Conservation (phyloP, 1,139 yeast species). For the Protomyces lactucae-debilis region DNA sequence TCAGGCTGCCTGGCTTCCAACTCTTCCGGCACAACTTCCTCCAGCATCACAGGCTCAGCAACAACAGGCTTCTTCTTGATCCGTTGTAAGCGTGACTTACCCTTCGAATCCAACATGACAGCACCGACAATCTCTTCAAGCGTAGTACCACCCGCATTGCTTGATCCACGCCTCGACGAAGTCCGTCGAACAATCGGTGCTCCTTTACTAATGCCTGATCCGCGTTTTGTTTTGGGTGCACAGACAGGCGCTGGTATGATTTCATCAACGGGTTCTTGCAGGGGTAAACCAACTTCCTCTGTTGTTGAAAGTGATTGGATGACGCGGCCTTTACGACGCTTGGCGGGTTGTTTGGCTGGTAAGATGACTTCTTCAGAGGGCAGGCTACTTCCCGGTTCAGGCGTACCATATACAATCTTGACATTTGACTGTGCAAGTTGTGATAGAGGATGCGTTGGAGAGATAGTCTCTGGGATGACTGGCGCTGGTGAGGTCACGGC, state of each 20-base stretch:
- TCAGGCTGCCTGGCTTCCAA: not conserved
- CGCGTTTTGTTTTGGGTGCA: not conserved
- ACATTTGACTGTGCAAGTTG: too few relatives aligned
- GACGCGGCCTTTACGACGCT: not conserved
- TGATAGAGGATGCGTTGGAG: too few relatives aligned
- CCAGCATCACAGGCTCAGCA: not conserved
- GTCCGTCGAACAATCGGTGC: not conserved
- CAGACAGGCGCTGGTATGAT: not conserved
- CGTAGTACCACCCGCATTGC: not conserved
- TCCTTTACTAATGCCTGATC: not conserved
- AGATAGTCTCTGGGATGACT: too few relatives aligned
- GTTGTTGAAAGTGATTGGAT: not conserved
- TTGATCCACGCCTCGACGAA: not conserved
- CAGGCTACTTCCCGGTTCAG: not conserved
- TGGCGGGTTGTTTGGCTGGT: not conserved
- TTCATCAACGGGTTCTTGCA: not conserved
- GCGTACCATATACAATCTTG: not conserved
- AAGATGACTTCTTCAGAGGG: not conserved
- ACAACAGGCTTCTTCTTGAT: not conserved
- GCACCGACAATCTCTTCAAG: not conserved
- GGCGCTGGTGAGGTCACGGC: not conserved
- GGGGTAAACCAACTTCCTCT: not conserved
- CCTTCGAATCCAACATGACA: not conserved
- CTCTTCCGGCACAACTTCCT: not conserved
- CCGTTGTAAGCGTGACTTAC: not conserved